Evolutionary conservation across 2,329 filamentous ascomycete species (phyloP).

Genomic region (Aspergillus chevalieri): DNA sequence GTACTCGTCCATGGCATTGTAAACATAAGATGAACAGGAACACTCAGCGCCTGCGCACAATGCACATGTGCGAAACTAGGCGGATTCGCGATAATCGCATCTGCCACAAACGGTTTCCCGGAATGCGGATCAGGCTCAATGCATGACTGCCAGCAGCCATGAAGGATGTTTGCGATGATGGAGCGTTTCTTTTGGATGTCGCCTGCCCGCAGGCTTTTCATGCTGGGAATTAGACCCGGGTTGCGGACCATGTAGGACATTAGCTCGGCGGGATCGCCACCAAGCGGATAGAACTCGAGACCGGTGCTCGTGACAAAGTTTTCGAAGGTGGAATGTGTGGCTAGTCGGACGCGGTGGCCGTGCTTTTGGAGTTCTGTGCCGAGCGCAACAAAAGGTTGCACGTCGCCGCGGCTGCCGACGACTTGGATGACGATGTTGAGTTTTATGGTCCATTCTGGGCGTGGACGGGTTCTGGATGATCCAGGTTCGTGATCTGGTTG

Average conservation of each 20-base stretch:
- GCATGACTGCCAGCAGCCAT: constrained; percentile 38
- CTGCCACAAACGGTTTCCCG: constrained; percentile 44
- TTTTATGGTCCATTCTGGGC: constrained; percentile 5
- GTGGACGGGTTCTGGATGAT: no score
- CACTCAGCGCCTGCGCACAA: constrained; percentile 45
- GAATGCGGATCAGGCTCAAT: constrained; percentile 25
- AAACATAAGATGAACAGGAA: constrained; percentile 49
- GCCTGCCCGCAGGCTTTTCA: constrained; percentile 32
- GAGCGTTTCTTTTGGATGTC: constrained; percentile 24
- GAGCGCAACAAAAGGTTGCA: constrained; percentile 56
- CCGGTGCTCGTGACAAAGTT: constrained; percentile 49
- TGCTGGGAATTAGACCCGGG: constrained; percentile 37
- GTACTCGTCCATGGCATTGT: constrained; percentile 49
- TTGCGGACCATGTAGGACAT: constrained; percentile 51
- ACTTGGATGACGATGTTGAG: constrained; percentile 53
- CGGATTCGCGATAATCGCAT: constrained; percentile 52
- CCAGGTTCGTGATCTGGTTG: no score
- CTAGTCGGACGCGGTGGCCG: constrained; percentile 52
- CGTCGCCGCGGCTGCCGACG: constrained; percentile 52
- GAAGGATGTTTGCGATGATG: constrained; percentile 33
- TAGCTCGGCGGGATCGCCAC: constrained; percentile 50
- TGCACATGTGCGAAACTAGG: constrained; percentile 50
- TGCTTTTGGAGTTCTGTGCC: constrained; percentile 46
- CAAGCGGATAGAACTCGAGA: constrained; percentile 54
- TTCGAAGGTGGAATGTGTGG: constrained; percentile 51